phyloP scores from a whole-genome alignment of 345 rosid species.

The Aquilaria sinensis region DNA sequence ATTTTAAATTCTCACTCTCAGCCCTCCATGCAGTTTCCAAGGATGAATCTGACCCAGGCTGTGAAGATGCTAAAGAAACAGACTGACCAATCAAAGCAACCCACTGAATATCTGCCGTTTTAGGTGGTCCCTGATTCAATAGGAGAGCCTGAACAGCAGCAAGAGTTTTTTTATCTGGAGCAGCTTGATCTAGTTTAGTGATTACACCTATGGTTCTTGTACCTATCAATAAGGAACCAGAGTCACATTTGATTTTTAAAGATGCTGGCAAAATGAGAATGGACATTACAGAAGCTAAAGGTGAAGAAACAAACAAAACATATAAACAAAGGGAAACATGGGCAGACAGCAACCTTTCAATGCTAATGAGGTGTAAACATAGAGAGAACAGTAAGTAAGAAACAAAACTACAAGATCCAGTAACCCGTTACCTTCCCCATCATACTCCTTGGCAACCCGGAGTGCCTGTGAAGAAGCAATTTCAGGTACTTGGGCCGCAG shows the following conservation, averaged over 20 bases:
- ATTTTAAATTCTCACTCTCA: slow-evolving; percentile 72
- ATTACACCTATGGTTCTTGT: slow-evolving; percentile 93
- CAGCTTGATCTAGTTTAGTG: slow-evolving; percentile 92
- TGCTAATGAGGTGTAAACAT: no score
- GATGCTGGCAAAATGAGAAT: background rate
- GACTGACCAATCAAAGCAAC: slow-evolving; percentile 81
- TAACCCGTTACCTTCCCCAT: slow-evolving; percentile 59
- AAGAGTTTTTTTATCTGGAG: slow-evolving; percentile 55
- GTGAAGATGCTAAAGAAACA: slow-evolving; percentile 66
- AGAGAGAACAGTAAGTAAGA: background rate
- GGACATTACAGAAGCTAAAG: background rate
- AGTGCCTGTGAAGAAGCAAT: slow-evolving; percentile 87
- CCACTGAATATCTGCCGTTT: slow-evolving; percentile 72
- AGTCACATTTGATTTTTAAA: background rate
- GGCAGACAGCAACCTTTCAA: no score
- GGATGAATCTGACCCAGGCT: slow-evolving; percentile 66
- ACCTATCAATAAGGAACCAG: slow-evolving; percentile 32
- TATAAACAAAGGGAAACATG: background rate
- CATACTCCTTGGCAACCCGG: slow-evolving; percentile 83
- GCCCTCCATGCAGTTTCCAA: slow-evolving; percentile 82
- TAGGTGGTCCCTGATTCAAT: slow-evolving; percentile 67
- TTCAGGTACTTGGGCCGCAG: slow-evolving; percentile 90
- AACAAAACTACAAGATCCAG: background rate
- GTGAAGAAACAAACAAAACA: background rate
- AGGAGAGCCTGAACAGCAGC: slow-evolving; percentile 72